Conservation (phyloP, 768 basidiomycete species). For the Kwoniella dendrophila region DNA sequence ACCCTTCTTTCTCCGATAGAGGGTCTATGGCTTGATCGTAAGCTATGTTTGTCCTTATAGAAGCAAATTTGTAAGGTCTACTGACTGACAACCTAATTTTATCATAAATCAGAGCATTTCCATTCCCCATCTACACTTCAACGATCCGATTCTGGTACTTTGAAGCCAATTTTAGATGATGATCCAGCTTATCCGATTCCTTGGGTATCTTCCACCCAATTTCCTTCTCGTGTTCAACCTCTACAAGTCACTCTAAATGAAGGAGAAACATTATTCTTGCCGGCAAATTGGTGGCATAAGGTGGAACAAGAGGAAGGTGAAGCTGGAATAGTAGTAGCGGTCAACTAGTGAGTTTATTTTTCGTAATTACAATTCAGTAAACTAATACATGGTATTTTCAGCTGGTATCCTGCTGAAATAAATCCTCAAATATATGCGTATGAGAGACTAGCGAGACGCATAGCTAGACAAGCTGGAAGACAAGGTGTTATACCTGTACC, state of each 20-base stretch:
- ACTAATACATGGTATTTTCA: conserved; percentile 9
- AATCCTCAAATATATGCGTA: conserved; percentile 39
- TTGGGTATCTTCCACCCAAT: conserved; percentile 67
- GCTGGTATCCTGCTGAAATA: conserved; percentile 45
- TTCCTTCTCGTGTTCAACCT: conserved; percentile 62
- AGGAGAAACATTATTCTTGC: conserved; percentile 84
- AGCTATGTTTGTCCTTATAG: conserved; percentile 34
- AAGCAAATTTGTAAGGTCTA: too few relatives aligned
- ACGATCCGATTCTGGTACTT: conserved; percentile 18
- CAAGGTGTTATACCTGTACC: conserved; percentile 38
- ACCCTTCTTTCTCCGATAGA: conserved; percentile 87
- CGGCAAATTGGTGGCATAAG: conserved; percentile 93
- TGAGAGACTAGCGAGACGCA: conserved; percentile 31
- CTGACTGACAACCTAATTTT: too few relatives aligned
- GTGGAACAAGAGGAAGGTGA: conserved; percentile 64
- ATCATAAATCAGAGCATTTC: conserved; percentile 28
- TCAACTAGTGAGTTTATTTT: conserved; percentile 52
- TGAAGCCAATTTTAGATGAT: conserved; percentile 16
- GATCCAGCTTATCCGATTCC: conserved; percentile 60
- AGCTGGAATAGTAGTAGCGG: conserved; percentile 49
- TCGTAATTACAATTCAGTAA: neutral
- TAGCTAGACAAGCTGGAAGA: conserved; percentile 35
- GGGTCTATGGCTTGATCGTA: conserved; percentile 78
- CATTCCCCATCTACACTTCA: conserved; percentile 32
- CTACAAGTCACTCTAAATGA: conserved; percentile 67